Evolutionary conservation across 2,329 filamentous ascomycete genomes (phyloP), one percentile per base, ranked within the genome.

Genomic region (Curvularia spicifera): DNA sequence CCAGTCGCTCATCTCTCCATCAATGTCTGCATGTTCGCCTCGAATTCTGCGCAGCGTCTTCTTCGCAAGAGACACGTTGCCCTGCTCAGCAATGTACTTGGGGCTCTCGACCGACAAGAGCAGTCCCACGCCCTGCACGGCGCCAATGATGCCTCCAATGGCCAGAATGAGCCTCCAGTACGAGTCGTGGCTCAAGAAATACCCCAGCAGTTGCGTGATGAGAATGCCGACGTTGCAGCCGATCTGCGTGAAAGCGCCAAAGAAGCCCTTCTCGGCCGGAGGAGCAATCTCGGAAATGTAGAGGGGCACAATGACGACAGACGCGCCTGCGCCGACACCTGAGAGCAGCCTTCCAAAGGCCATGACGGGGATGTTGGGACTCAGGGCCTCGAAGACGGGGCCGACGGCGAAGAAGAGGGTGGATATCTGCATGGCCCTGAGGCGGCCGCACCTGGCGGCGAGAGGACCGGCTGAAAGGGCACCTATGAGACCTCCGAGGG

Each of bases 281-380:
- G 94, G 95, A 0, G 93, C 89, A 26, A 97, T 85, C 77, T 99
- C 95, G 45, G 92, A 93, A 67, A 99, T 92, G 80, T 96, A 99
- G 20, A 99, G 86, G 0, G 95, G 95, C 2, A 96, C 93, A 35
- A 97, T 91, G 20, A 99, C 95, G 2, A 95, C 94, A 1, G 93
- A 87, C 2, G 93, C 91, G 22, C 95, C 95, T 5, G 93, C 93
- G 6, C 91, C 93, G 1, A 96, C 74, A 10, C 95, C 95, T 8
- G 91, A 89, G 13, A 98, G 73, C 22, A 97, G 81, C 22, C 95
- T 85, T 5, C 94, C 95, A 15, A 91, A 61, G 0, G 86, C 85
- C 77, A 99, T 82, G 29, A 90, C 73, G 2, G 83, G 77, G 18
- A 96, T 89, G 39, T 84, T 87, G 2, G 83, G 80, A 0, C 93